These are phyloP conservation scores for Brettanomyces anomalus DNA, from an alignment of 805 yeast genomes.

Conservation along the genomic window DNA sequence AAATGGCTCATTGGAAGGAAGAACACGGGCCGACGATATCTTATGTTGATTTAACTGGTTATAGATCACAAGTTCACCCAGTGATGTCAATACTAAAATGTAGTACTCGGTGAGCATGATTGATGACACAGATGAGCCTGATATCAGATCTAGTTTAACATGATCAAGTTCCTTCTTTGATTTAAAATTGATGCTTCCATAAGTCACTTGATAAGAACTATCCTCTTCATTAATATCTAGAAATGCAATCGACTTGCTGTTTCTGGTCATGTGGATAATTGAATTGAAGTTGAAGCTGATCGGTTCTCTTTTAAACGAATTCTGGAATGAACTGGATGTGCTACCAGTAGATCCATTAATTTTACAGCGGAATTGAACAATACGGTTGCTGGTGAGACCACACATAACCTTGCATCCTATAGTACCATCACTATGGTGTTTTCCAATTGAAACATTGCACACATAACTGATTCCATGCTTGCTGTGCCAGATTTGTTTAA, in stretches of 20 bases:
- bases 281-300: constrained; percentile 13
- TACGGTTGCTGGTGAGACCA: constrained; percentile 8
- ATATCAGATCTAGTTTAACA: constrained; percentile 5
- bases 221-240: constrained; percentile 15
- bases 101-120: constrained; percentile 47
- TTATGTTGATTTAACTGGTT: constrained; percentile 45
- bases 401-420: constrained; percentile 5
- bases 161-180: constrained; percentile 15
- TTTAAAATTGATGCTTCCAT: constrained; percentile 12
- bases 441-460: constrained; percentile 1
- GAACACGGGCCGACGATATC: constrained; percentile 27
- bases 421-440: not conserved
- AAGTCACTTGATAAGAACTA: constrained; percentile 9
- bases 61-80: constrained; percentile 31
- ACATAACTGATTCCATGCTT: constrained; percentile 10
- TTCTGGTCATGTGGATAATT: constrained; percentile 6
- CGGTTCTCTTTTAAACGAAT: constrained; percentile 17
- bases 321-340: constrained; percentile 6
- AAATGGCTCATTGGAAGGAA: constrained; percentile 25
- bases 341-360: constrained; percentile 6
- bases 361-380: constrained; percentile 9
- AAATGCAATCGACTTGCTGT: constrained; percentile 12
- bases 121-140: constrained; percentile 20
- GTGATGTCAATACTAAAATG: constrained; percentile 36
- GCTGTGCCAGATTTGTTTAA: constrained; percentile 33